Conservation (phyloP, 2,329 filamentous ascomycete genomes). For the Colletotrichum sp. region DNA sequence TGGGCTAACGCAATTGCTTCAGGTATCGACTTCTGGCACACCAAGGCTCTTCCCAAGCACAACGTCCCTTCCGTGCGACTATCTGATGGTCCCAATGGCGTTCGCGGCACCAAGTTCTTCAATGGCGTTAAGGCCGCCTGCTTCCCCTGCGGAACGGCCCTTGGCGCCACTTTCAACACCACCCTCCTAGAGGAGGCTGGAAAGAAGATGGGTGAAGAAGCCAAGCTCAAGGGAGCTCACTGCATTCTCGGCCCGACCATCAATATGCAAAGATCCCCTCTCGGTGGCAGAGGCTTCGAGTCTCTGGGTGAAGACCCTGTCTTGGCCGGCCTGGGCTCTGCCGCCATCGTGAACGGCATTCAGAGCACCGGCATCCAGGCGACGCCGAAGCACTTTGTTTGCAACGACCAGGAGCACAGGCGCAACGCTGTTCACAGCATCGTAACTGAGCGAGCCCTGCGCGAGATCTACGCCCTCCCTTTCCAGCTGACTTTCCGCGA, state of each 20-base stretch:
- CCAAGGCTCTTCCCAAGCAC: slow-evolving; percentile 62
- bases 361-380: slow-evolving; percentile 62
- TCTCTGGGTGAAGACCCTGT: slow-evolving; percentile 64
- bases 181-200: slow-evolving; percentile 57
- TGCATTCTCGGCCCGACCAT: slow-evolving; percentile 66
- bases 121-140: slow-evolving; percentile 65
- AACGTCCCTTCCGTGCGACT: slow-evolving; percentile 69
- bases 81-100: slow-evolving; percentile 73
- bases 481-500: slow-evolving; percentile 63
- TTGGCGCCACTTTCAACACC: slow-evolving; percentile 64
- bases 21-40: slow-evolving; percentile 75
- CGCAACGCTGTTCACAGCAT: slow-evolving; percentile 61
- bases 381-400: slow-evolving; percentile 66
- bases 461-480: slow-evolving; percentile 63
- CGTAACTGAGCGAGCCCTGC: slow-evolving; percentile 59
- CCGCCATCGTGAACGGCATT: slow-evolving; percentile 58
- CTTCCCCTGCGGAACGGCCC: slow-evolving; percentile 62
- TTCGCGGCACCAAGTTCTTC: slow-evolving; percentile 72
- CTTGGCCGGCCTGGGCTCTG: slow-evolving; percentile 59
- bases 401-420: slow-evolving; percentile 66
- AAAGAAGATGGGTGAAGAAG: slow-evolving; percentile 56
- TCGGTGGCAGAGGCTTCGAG: slow-evolving; percentile 65
- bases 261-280: slow-evolving; percentile 66
- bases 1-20: neutral
- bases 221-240: slow-evolving; percentile 62